Evolutionary conservation across 2,329 filamentous ascomycete genomes (phyloP).

Genomic region (Ophioceras dolichostomum): DNA sequence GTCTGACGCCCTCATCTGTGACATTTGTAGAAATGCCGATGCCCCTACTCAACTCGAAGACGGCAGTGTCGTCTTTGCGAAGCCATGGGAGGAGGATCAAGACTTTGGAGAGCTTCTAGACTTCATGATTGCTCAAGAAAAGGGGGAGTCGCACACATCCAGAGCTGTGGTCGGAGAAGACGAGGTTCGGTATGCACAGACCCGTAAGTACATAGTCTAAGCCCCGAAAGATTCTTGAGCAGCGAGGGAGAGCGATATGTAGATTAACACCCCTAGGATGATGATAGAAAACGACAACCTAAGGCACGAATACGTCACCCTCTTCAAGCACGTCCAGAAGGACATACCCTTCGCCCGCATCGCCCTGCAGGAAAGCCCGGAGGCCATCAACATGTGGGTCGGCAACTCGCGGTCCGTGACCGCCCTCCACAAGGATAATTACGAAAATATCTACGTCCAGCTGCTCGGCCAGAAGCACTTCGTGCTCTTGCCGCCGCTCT

Average conservation of each 20-base stretch:
- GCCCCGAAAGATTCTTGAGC: too few relatives aligned
- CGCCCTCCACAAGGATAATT: conserved; percentile 69
- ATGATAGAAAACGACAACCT: conserved; percentile 68
- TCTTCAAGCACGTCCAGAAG: conserved; percentile 50
- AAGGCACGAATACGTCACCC: conserved; percentile 53
- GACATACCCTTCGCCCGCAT: conserved; percentile 62
- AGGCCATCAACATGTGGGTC: conserved; percentile 76
- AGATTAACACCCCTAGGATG: conserved; percentile 12
- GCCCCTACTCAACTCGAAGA: conserved; percentile 30
- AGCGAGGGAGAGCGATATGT: too few relatives aligned
- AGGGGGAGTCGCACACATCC: conserved; percentile 13
- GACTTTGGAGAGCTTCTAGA: conserved; percentile 50
- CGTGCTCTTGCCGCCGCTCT: conserved; percentile 58
- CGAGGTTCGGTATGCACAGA: conserved; percentile 63
- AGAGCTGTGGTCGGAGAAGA: too few relatives aligned
- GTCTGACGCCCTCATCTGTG: neutral
- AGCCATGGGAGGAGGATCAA: conserved; percentile 57
- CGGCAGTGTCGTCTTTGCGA: conserved; percentile 45
- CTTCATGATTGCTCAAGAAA: conserved; percentile 47
- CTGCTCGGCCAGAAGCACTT: conserved; percentile 64
- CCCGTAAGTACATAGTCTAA: conserved; percentile 35
- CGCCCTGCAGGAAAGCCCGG: conserved; percentile 51
- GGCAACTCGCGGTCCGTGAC: conserved; percentile 60
- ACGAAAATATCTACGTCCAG: conserved; percentile 78
- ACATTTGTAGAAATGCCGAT: conserved; percentile 30